These are phyloP conservation scores for Clavariopsis aquatica DNA, from an alignment of 495 filamentous ascomycete genomes.

Conservation along the genomic window DNA sequence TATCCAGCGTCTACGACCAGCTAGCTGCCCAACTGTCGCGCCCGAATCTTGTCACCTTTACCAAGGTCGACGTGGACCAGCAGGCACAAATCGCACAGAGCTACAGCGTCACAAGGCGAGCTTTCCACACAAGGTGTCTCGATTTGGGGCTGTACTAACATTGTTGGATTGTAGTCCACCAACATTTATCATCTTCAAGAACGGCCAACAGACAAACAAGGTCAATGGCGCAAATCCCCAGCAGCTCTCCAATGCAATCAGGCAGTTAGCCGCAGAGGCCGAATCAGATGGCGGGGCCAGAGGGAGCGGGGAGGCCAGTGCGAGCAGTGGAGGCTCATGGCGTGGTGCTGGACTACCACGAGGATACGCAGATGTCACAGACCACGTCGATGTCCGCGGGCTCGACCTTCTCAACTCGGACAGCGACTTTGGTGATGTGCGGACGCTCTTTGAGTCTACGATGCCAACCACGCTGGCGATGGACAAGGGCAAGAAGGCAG, in stretches of 20 bases:
- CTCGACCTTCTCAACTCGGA: constrained; percentile 87
- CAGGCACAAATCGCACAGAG: constrained; percentile 71
- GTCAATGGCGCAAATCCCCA: constrained; percentile 72
- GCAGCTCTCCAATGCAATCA: constrained; percentile 67
- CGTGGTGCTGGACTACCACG: constrained; percentile 70
- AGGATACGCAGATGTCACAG: constrained; percentile 80
- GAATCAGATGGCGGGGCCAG: constrained; percentile 51
- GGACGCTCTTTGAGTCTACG: constrained; percentile 67
- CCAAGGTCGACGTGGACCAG: constrained; percentile 79
- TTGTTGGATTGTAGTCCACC: constrained; percentile 55
- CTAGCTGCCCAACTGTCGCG: constrained; percentile 71
- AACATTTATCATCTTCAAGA: constrained; percentile 89
- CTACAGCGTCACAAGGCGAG: constrained; percentile 73
- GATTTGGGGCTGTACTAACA: constrained; percentile 7
- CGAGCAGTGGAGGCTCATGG: constrained; percentile 55
- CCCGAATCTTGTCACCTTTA: constrained; percentile 74
- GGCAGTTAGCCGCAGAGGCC: constrained; percentile 71
- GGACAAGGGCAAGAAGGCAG: constrained; percentile 54
- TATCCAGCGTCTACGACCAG: constrained; percentile 82
- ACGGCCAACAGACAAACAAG: constrained; percentile 64
- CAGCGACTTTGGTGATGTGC: constrained; percentile 64
- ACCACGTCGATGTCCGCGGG: constrained; percentile 73
- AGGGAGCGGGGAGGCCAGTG: constrained; percentile 48
- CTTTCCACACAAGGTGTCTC: constrained; percentile 14
- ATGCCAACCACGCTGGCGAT: constrained; percentile 65